Base-by-base conservation (phyloP, 2,329 filamentous ascomycete genomes). In the Teratosphaeria gauchensis region DNA sequence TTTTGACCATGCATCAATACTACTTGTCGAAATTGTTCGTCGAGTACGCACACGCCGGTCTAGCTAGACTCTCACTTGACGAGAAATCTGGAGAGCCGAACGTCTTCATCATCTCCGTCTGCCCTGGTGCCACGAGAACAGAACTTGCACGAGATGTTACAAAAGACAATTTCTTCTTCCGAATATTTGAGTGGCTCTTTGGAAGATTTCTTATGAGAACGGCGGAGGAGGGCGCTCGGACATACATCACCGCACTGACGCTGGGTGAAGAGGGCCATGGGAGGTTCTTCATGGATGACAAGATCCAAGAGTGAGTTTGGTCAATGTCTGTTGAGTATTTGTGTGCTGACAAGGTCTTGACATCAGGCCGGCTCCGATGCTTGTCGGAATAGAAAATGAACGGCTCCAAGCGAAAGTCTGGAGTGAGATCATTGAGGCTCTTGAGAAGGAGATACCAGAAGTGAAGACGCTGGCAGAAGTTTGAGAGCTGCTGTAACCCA, bases 21-120 rank as follows among this genome's bases (percentile, higher is more conserved):
- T 53, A 14, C 35, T 55, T 61, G 38, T 62, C 62, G 14, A 62
- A 65, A 48, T 57, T 64, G 12, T 65, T 62, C 58, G 38, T 63
- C 7, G 53, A 61, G 33, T 62, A 61, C 38, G 56, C 52, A 7
- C 52, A 62, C 30, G 21, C 56, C 28, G 54, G 53, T 2, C 55
- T 64, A 9, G 48, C 58, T 14, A 24, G 33, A 14, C 52, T 55
- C 11, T 33, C 56, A 24, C 24, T 3, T 7, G 12, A 54, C 24
- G 38, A 21, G 1, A 7, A 31, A 1, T 12, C 51, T 12, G 46
- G 51, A 4, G 19, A 48, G 4, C 56, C 59, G 1, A 32, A 57
- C 9, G 62, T 65, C 30, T 30, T 53, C 28, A 54, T 63, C 46
- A 42, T 64, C 42, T 52, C 24, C 35, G 58, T 62, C 31, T 62